These are phyloP conservation scores for Penicillium herquei DNA, from an alignment of 495 filamentous ascomycete species.

Conservation along the genomic window DNA sequence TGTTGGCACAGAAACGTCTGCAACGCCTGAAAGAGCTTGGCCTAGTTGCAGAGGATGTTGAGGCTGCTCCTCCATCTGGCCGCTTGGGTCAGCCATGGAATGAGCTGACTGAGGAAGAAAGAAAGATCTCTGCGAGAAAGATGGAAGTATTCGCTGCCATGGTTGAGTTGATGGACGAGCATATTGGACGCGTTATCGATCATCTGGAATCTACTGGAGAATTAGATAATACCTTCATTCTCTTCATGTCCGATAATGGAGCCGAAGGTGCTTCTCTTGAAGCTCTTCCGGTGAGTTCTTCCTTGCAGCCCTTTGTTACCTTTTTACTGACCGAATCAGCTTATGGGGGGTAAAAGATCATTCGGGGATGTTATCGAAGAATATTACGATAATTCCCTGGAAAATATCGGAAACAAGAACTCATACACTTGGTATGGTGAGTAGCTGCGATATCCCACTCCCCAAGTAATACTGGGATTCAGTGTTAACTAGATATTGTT, in stretches of 20 bases:
- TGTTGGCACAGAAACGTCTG: slow-evolving; percentile 28
- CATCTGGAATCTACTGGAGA: slow-evolving; percentile 50
- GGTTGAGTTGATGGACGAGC: slow-evolving; percentile 52
- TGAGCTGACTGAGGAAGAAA: slow-evolving; percentile 7
- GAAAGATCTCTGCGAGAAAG: slow-evolving; percentile 39
- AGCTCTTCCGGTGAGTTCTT: slow-evolving; percentile 1
- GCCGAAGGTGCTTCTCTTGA: slow-evolving; percentile 49
- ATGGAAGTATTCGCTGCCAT: slow-evolving; percentile 56
- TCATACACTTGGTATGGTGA: slow-evolving; percentile 58
- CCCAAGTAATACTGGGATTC: too few relatives aligned
- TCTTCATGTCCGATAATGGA: slow-evolving; percentile 66
- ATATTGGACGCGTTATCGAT: slow-evolving; percentile 46
- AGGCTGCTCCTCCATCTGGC: slow-evolving; percentile 23
- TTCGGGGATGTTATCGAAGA: slow-evolving; percentile 27
- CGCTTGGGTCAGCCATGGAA: slow-evolving; percentile 5
- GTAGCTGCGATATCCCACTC: neutral
- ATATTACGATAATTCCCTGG: slow-evolving; percentile 56
- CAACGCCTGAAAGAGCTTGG: slow-evolving; percentile 34
- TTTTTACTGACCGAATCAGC: neutral
- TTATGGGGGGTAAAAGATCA: slow-evolving; percentile 2
- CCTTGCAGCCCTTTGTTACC: neutral
- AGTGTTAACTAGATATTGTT: neutral
- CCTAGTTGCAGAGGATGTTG: slow-evolving; percentile 31
- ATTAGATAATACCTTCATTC: slow-evolving; percentile 56
- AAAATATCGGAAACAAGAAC: slow-evolving; percentile 55